phyloP scores from a whole-genome alignment of 164 flowering plant species.

The grape (Vitis vinifera) region ASM3070453v1 NC_081820.1:22842501-22843000 shows the following conservation, averaged over 20 bases:
- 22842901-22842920: constrained; percentile 47
- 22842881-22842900: constrained; percentile 47
- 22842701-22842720: constrained; percentile 61
- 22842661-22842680: constrained; percentile 6
- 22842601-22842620: constrained; percentile 37
- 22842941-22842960: constrained; percentile 1
- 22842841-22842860: constrained; percentile 44
- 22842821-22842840: constrained; percentile 50
- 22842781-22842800: background rate
- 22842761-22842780: background rate
- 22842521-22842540: constrained; percentile 36
- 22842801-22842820: constrained; percentile 40
- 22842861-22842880: constrained; percentile 72
- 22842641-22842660: constrained; percentile 13
- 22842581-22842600: constrained; percentile 36
- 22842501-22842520: constrained; percentile 26
- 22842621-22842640: constrained; percentile 9
- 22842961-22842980: constrained; percentile 2
- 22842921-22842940: constrained; percentile 12
- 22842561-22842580: constrained; percentile 45
- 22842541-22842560: constrained; percentile 34
- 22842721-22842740: background rate
- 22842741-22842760: background rate
- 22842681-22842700: constrained; percentile 51
- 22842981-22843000: constrained; percentile 12